phyloP scores from a whole-genome alignment of 176 grass and related monocot genomes.

The Zea mays region Zm-B73-REFERENCE-NAM-5.0 NC_050099.1:249269001-249269500 shows the following conservation, averaged over 20 bases:
- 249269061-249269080: constrained; percentile 23
- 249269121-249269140: constrained; percentile 19
- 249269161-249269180: not conserved
- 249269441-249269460: not conserved
- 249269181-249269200: not conserved
- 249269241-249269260: not conserved
- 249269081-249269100: not conserved
- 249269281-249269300: not conserved
- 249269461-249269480: not conserved
- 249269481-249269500: not conserved
- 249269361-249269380: not conserved
- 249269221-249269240: not conserved
- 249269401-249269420: not conserved
- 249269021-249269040: not conserved
- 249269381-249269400: not conserved
- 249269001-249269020: constrained; percentile 28
- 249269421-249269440: not conserved
- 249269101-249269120: not conserved
- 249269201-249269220: not conserved
- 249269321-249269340: not conserved
- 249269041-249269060: not conserved
- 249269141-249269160: constrained; percentile 7
- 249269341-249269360: not conserved
- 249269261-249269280: not conserved
- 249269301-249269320: constrained; percentile 8